phyloP scores from a whole-genome alignment of 2,329 filamentous ascomycete genomes.

The Cordyceps farinosa region DNA sequence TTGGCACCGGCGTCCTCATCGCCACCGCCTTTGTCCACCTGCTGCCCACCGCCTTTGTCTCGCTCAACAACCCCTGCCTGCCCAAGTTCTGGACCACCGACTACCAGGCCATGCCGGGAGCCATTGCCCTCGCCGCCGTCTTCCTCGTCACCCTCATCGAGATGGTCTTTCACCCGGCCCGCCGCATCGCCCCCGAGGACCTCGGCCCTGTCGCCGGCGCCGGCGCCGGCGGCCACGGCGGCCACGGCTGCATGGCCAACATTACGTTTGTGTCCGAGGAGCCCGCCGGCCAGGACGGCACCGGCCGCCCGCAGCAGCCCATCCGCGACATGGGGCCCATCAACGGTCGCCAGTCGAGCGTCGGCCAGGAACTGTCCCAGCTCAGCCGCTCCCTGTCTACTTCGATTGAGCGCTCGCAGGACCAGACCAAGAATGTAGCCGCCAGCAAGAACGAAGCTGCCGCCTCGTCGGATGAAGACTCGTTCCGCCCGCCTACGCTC shows the following conservation, averaged over 20 bases:
- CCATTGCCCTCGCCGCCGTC: constrained; percentile 75
- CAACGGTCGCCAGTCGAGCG: constrained; percentile 32
- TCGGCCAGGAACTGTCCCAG: constrained; percentile 32
- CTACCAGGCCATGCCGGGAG: constrained; percentile 74
- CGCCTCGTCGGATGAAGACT: constrained; percentile 18
- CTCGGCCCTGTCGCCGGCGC: neutral
- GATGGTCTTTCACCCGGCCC: constrained; percentile 56
- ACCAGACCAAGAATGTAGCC: constrained; percentile 17
- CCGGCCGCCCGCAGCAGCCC: constrained; percentile 22
- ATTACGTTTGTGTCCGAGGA: neutral
- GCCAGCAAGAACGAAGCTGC: constrained; percentile 13
- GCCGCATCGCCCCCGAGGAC: constrained; percentile 27
- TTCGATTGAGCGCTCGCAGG: constrained; percentile 21
- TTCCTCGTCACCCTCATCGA: constrained; percentile 79
- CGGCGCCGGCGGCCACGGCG: constrained; percentile 10
- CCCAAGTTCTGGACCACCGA: constrained; percentile 70
- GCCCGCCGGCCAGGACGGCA: neutral
- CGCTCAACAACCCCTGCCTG: constrained; percentile 63
- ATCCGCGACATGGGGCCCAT: constrained; percentile 34
- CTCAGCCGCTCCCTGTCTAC: constrained; percentile 25
- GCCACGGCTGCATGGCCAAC: constrained; percentile 23
- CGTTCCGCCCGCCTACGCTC: constrained; percentile 25
- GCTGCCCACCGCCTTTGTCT: constrained; percentile 62
- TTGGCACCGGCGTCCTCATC: constrained; percentile 71
- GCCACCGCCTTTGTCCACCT: constrained; percentile 79